phyloP scores from a whole-genome alignment of 2,329 filamentous ascomycete species.

The Botrytis fragariae region DNA sequence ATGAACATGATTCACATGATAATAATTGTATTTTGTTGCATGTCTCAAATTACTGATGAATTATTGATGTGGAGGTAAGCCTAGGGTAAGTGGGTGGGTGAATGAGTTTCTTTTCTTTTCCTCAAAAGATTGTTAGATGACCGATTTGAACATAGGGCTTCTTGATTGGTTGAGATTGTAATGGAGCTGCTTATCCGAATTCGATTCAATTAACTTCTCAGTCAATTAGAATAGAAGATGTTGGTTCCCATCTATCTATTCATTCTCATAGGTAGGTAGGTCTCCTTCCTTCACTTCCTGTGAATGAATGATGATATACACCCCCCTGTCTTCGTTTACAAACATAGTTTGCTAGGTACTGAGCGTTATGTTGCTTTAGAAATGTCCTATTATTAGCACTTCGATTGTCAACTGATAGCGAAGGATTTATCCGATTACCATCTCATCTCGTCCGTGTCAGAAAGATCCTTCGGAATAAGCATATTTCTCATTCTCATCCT shows the following conservation, averaged over 20 bases:
- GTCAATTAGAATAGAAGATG: neutral
- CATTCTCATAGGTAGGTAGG: neutral
- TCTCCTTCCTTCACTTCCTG: neutral
- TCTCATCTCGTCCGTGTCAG: constrained; percentile 6
- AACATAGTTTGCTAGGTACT: neutral
- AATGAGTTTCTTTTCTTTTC: no score
- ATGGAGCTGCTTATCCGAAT: neutral
- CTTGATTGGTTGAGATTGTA: neutral
- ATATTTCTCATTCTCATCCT: neutral
- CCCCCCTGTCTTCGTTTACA: neutral
- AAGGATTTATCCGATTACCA: neutral
- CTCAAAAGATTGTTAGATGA: neutral
- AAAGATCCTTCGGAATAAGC: neutral
- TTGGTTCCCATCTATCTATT: neutral
- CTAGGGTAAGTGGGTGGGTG: no score
- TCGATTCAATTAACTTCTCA: neutral
- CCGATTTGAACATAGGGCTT: neutral
- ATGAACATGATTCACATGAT: neutral
- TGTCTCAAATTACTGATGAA: neutral
- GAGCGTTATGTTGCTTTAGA: neutral
- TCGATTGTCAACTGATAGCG: neutral
- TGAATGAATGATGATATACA: neutral
- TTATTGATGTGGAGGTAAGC: neutral
- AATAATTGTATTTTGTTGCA: neutral
- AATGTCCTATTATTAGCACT: neutral